Conservation (phyloP, 2,329 filamentous ascomycete species). For the Hypoxylon sp. region DNA sequence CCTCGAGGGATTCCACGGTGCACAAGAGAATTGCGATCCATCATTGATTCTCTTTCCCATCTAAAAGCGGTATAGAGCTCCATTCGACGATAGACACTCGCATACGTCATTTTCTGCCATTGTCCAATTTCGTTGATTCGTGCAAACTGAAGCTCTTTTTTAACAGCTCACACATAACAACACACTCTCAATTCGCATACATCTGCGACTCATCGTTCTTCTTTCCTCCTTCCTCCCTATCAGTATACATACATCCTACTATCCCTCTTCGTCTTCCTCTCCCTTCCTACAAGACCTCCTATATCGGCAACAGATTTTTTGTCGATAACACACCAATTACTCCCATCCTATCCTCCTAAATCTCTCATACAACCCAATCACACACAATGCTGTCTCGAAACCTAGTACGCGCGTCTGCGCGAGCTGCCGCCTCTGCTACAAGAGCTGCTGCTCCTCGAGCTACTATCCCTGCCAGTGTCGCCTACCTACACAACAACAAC, state of each 20-base stretch:
- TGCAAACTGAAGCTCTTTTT: slow-evolving; percentile 39
- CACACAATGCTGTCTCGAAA: slow-evolving; percentile 43
- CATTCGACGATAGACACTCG: slow-evolving; percentile 32
- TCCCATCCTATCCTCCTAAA: slow-evolving; percentile 7
- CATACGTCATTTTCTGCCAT: slow-evolving; percentile 46
- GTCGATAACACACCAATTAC: background rate
- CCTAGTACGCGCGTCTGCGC: slow-evolving; percentile 41
- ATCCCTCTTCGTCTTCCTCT: background rate
- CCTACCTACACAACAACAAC: slow-evolving; percentile 51
- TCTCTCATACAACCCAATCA: slow-evolving; percentile 11
- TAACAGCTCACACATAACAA: slow-evolving; percentile 7
- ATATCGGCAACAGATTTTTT: slow-evolving; percentile 10
- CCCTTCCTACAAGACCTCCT: slow-evolving; percentile 14
- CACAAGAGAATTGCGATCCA: slow-evolving; percentile 26
- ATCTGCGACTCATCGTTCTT: slow-evolving; percentile 11
- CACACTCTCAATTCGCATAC: slow-evolving; percentile 12
- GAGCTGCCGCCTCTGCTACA: slow-evolving; percentile 41
- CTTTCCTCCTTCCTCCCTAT: background rate
- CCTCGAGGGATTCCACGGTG: slow-evolving; percentile 23
- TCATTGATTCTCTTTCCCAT: slow-evolving; percentile 29
- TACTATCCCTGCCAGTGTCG: slow-evolving; percentile 32
- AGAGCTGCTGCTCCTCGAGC: slow-evolving; percentile 42
- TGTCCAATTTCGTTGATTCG: slow-evolving; percentile 28
- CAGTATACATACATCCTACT: slow-evolving; percentile 13
- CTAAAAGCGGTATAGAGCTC: slow-evolving; percentile 42